Evolutionary conservation across 768 basidiomycete species (phyloP), one percentile per base, ranked within the genome.

Genomic region (Tricholoma furcatifolium): DNA sequence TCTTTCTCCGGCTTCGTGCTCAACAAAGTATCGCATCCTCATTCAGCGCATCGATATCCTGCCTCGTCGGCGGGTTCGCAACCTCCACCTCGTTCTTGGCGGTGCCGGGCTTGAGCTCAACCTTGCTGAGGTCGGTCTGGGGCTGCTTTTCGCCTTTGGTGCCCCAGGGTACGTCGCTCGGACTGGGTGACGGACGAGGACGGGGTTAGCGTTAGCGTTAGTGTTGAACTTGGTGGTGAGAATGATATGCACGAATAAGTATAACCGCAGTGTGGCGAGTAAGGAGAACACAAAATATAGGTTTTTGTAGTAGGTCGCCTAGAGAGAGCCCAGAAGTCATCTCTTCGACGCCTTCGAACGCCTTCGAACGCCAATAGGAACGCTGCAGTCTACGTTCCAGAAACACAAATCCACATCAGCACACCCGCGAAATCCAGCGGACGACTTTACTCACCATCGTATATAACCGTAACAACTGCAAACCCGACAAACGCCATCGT

Each of bases 91-190:
- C 87, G 59, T 88, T 88, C 63, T 85, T 85, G 54, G 86, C 57
- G 7, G 47, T 58, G 4, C 50, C 53, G n/a, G n/a, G n/a, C 35
- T 55, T 57, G 70, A 70, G 69, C 51, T 64, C 59, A 12, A 62
- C 61, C 47, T 60, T 60, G 3, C 96, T 96, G 5, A 98, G 83
- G 59, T 95, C 91, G 23, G 87, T 87, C 50, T 76, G 78, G 41
- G 88, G 81, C 64, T 86, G 94, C 74, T 93, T 94, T 69, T 91
- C 92, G 31, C 91, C 96, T 66, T 96, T 98, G 4, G 92, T 98
- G 34, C 94, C 93, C 94, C 94, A 95, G 3, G 91, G 93, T 10
- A 95, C 87, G 54, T 94, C 93, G 96, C 60, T 98, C 94, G 60
- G 96, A 85, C 85, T 96, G 41, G 38, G 55, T 24, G 54, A 38